These are phyloP conservation scores for Auxenochlorella pyrenoidosa DNA, from an alignment of 139 green algal species.

Conservation along the genomic window DNA sequence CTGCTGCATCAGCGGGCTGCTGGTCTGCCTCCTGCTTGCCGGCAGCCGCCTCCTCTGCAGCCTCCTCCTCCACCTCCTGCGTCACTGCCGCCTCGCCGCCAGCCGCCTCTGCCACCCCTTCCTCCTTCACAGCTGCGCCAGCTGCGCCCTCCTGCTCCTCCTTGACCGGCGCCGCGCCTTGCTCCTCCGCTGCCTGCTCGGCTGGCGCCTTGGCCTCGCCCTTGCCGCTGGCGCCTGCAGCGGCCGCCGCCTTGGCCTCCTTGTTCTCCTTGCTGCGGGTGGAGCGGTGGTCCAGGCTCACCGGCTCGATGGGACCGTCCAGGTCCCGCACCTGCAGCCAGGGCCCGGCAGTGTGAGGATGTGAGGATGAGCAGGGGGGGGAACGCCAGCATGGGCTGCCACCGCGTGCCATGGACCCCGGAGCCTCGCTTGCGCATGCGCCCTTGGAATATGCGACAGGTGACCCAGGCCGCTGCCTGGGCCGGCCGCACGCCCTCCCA, in stretches of 20 bases:
- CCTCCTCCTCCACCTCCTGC: not conserved
- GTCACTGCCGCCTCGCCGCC: constrained; percentile 1
- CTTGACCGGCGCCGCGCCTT: constrained; percentile 33
- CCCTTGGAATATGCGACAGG: no score
- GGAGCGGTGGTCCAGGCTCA: not conserved
- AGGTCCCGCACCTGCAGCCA: constrained; percentile 19
- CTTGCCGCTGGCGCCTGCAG: not conserved
- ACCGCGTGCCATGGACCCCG: no score
- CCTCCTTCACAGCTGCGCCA: constrained; percentile 48
- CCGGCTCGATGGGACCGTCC: not conserved
- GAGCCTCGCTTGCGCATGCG: no score
- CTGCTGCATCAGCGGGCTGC: no score
- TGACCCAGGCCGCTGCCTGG: no score
- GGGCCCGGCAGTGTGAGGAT: no score
- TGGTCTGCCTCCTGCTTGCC: not conserved
- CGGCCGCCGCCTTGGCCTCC: not conserved
- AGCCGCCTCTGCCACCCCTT: constrained; percentile 17
- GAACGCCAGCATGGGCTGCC: no score
- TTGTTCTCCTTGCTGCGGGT: not conserved
- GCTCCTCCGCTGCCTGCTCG: not conserved
- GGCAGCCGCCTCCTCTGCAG: not conserved
- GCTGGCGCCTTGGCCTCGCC: not conserved
- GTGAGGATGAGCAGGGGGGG: no score
- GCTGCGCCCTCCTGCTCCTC: not conserved
- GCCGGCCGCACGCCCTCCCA: no score